Percentiles rank a stretch among this genome's conserved stretches.
Evolutionary conservation across 345 rosid genomes (phyloP).

Genomic region (Raphanus sativus): DNA sequence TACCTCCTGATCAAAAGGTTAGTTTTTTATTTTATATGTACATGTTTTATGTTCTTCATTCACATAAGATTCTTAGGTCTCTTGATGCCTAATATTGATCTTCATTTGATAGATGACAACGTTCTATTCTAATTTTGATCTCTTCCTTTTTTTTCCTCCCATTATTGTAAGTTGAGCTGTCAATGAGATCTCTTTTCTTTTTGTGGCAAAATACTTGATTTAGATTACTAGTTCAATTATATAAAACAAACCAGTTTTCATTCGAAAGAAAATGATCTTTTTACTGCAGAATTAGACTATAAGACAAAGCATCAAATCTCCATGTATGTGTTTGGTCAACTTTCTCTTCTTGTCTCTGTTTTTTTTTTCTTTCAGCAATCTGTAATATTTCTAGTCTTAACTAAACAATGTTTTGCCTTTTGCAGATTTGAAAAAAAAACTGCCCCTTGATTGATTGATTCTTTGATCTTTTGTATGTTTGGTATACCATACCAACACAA

Average conservation of each 20-base stretch:
- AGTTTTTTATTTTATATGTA: neutral
- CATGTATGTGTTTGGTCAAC: slow-evolving; percentile 27
- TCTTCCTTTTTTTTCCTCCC: too few species aligned
- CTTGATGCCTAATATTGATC: slow-evolving; percentile 18
- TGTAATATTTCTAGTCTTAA: neutral
- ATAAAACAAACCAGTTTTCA: too few species aligned
- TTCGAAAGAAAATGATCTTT: too few species aligned
- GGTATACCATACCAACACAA: neutral
- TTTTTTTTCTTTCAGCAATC: neutral
- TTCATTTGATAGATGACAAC: neutral
- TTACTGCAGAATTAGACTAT: neutral
- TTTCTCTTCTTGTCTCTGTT: slow-evolving; percentile 19
- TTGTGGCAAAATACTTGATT: neutral
- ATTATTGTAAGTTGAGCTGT: too few species aligned
- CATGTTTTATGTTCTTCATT: neutral
- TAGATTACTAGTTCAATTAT: neutral
- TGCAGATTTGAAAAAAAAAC: slow-evolving; percentile 29
- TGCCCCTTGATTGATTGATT: slow-evolving; percentile 22
- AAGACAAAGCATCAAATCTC: neutral
- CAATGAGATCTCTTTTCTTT: slow-evolving; percentile 31
- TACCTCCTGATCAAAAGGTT: slow-evolving; percentile 18
- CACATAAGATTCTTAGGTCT: neutral
- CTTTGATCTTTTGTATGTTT: slow-evolving; percentile 12
- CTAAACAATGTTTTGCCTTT: slow-evolving; percentile 5
- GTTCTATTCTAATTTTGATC: slow-evolving; percentile 6